phyloP scores from a whole-genome alignment of 2,329 filamentous ascomycete species.

The Penicillium aurantiogriseum region DNA sequence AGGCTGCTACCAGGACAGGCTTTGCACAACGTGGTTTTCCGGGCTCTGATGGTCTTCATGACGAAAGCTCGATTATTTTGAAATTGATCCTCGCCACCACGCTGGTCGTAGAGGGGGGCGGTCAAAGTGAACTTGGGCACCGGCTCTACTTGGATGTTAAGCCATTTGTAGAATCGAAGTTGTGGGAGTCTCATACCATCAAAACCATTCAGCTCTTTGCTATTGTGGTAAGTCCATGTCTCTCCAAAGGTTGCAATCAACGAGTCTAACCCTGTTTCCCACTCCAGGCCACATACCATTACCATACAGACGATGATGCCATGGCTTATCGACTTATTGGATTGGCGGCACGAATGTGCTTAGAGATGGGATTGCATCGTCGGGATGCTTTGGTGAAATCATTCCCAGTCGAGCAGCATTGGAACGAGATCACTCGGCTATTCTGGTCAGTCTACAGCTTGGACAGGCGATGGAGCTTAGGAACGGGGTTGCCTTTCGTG shows the following conservation, averaged over 20 bases:
- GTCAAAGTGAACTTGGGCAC: conserved; percentile 71
- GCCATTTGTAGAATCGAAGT: conserved; percentile 63
- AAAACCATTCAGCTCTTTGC: conserved; percentile 60
- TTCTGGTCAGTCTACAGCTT: conserved; percentile 88
- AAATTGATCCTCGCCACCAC: conserved; percentile 82
- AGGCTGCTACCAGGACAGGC: conserved; percentile 60
- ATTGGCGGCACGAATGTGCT: conserved; percentile 73
- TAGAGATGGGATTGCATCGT: conserved; percentile 80
- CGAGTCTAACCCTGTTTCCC: neutral
- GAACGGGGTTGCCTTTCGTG: conserved; percentile 82
- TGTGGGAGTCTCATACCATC: conserved; percentile 57
- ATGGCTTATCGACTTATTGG: conserved; percentile 86
- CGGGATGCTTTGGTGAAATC: conserved; percentile 67
- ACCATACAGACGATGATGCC: conserved; percentile 80
- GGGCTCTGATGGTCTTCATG: conserved; percentile 59
- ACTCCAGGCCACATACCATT: conserved; percentile 69
- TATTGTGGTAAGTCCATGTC: conserved; percentile 39
- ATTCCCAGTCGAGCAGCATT: conserved; percentile 67
- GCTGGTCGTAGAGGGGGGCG: conserved; percentile 73
- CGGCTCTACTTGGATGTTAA: conserved; percentile 76
- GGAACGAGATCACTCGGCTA: conserved; percentile 65
- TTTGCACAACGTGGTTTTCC: conserved; percentile 55
- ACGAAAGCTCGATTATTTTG: conserved; percentile 67
- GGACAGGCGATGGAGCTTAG: conserved; percentile 84
- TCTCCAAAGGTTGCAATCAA: neutral